Base-by-base conservation (phyloP, 352 stramenopile genomes). In the Phytophthora sp. region DNA sequence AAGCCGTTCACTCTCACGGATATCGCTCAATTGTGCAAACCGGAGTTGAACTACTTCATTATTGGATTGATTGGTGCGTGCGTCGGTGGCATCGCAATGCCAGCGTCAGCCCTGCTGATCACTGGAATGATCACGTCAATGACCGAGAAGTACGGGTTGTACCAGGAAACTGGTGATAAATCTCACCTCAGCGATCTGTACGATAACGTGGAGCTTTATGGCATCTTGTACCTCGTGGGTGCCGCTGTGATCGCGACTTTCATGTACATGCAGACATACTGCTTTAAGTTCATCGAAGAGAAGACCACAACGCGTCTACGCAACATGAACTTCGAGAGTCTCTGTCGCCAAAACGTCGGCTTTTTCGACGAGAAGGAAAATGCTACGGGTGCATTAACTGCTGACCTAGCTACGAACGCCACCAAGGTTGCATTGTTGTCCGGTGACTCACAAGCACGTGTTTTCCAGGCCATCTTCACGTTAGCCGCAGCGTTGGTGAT, bases 291-390 rank as follows among this genome's bases (percentile, higher is more conserved):
- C 56, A 82, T 84, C 42, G 72, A 57, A 23, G 80, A 89, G 50
- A 81, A 80, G 36, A 78, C 30, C 39, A n/a, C 63, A 30, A 45
- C 75, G 0, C 72, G 75, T 0, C 60, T 89, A 6, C 74, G 80
- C 7, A 73, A 74, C 23, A 56, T 78, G 8, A 79, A 87, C 9
- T 87, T 89, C 23, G 39, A 67, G 16, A 71, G 73, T 1, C 27
- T 85, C 4, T 76, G 72, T 33, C 55, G 47, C 0, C 79, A 82
- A n/a, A 71, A 80, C 20, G 62, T 93, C 4, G 82, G 68, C 0
- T 96, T 86, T 53, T 96, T 94, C 51, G 88, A 97, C 53, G 61
- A 82, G 18, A 65, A 80, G 44, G 61, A 77, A 5, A 89, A 93
- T 42, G 79, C 77, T 7, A 81, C 80, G 7, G 87, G 89, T 18